Base-by-base conservation (phyloP, 176 grass and related monocot species). In the Echinochloa phyllopogon region DNA sequence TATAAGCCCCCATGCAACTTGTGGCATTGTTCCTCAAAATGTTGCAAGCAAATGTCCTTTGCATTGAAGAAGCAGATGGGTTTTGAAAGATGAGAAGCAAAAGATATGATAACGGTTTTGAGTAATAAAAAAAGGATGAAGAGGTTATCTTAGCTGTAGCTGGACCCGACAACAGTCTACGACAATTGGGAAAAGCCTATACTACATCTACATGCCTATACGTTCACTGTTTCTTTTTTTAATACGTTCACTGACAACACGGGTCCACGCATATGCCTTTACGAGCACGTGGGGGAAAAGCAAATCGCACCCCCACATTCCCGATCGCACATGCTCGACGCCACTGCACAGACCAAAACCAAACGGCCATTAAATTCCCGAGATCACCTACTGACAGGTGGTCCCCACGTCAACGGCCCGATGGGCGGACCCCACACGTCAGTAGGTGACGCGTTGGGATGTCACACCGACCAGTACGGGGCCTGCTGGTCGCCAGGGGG, bases 211-310 rank as follows among this genome's bases (percentile, higher is more conserved):
- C 3, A 57, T 3, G 51, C 11, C 0, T 1, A 24, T 4, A 7
- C 69, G 0, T 0, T 15, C 25, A n/a, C 69, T 81, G 74, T n/a
- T n/a, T n/a, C n/a, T n/a, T n/a, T n/a, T n/a, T n/a, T n/a, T n/a
- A n/a, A 24, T 4, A 7, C 69, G 0, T 0, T 15, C 25, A n/a
- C 69, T 81, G 74, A 70, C 52, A 68, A 4, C 6, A 2, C 0
- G 39, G 68, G 20, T 36, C 55, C 86, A 74, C 59, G 33, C 1
- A 16, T 25, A 14, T 43, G 76, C 65, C n/a, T 51, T 80, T 49
- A 66, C 42, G 52, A 89, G 68, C 87, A 89, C 77, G 72, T 86
- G 88, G 27, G 41, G 62, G 25, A 86, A 88, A 86, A 71, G 68
- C 68, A 12, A 25, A 60, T 47, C 12, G 88, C 77, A 6, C 2